These are phyloP conservation scores for Eutrema yunnanense DNA, from an alignment of 345 rosid species.

Conservation along the genomic window DNA sequence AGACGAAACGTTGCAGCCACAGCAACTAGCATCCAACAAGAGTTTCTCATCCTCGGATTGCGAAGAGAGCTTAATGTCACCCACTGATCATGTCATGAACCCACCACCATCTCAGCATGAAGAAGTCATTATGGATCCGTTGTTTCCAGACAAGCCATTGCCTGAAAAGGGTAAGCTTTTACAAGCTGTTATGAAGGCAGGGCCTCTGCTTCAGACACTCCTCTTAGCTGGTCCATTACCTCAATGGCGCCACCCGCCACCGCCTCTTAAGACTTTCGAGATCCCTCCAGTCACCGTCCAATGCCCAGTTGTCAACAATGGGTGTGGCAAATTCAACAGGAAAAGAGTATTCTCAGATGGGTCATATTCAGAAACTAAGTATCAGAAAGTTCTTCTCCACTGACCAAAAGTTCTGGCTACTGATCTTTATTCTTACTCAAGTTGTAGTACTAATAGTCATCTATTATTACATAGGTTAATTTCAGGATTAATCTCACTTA, in stretches of 20 bases:
- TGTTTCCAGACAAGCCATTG: conserved; percentile 58
- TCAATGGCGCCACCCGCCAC: conserved; percentile 97
- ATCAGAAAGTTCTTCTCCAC: conserved; percentile 59
- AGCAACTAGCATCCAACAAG: conserved; percentile 56
- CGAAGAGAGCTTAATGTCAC: conserved; percentile 86
- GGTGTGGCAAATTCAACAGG: conserved; percentile 48
- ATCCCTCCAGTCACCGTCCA: conserved; percentile 85
- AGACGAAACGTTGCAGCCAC: conserved; percentile 40
- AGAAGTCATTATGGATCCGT: conserved; percentile 22
- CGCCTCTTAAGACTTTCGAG: conserved; percentile 82
- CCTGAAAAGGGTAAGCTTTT: conserved; percentile 97
- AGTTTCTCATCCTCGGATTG: conserved; percentile 86
- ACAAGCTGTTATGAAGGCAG: conserved; percentile 94
- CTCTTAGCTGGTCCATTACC: conserved; percentile 95
- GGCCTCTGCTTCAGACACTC: conserved; percentile 89
- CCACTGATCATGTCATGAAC: conserved; percentile 44
- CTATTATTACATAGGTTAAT: conserved; percentile 18
- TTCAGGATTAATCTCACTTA: background rate
- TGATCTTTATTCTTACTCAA: conserved; percentile 10
- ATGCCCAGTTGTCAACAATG: conserved; percentile 38
- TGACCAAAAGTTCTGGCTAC: conserved; percentile 29
- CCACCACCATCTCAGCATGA: conserved; percentile 18
- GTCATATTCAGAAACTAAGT: conserved; percentile 53
- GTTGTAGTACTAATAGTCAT: conserved; percentile 25
- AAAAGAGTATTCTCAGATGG: conserved; percentile 62